phyloP scores from a whole-genome alignment of 305 asterid species.

The Fraxinus baroniana region DNA sequence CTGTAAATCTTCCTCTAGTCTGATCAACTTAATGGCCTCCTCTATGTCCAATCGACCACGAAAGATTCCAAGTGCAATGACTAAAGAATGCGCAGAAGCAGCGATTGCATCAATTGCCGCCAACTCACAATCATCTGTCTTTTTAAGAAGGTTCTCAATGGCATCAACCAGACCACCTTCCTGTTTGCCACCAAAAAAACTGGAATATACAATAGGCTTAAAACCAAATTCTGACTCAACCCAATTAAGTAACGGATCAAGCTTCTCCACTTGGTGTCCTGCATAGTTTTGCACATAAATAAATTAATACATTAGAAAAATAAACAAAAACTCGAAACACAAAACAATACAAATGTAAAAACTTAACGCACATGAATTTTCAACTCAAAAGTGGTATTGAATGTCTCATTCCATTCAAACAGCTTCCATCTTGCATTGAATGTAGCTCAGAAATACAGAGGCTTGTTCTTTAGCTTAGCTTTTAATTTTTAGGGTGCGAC shows the following conservation, averaged over 20 bases:
- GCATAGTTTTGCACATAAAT: slow-evolving; percentile 23
- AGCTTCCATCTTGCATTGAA: not conserved
- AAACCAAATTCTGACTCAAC: slow-evolving; percentile 78
- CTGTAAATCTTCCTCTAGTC: slow-evolving; percentile 95
- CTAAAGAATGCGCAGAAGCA: slow-evolving; percentile 80
- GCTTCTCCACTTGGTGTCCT: slow-evolving; percentile 83
- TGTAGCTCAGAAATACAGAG: not conserved
- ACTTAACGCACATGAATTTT: not conserved
- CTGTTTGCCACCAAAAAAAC: slow-evolving; percentile 89
- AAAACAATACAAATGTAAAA: not conserved
- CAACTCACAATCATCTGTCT: slow-evolving; percentile 64
- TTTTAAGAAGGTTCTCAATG: slow-evolving; percentile 58
- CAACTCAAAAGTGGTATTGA: not conserved
- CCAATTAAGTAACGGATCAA: slow-evolving; percentile 75
- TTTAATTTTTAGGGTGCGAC: not conserved
- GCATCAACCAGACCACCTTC: slow-evolving; percentile 66
- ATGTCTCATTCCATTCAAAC: not conserved
- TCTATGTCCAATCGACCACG: slow-evolving; percentile 64
- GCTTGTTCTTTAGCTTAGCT: not conserved
- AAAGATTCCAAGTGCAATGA: slow-evolving; percentile 66
- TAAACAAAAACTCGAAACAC: not conserved
- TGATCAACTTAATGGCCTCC: slow-evolving; percentile 77
- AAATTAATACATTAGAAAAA: not conserved
- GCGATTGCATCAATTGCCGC: slow-evolving; percentile 89
- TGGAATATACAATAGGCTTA: slow-evolving; percentile 65